Conservation (phyloP, 306 rosid species). For the Trichosanthes truncata region DNA sequence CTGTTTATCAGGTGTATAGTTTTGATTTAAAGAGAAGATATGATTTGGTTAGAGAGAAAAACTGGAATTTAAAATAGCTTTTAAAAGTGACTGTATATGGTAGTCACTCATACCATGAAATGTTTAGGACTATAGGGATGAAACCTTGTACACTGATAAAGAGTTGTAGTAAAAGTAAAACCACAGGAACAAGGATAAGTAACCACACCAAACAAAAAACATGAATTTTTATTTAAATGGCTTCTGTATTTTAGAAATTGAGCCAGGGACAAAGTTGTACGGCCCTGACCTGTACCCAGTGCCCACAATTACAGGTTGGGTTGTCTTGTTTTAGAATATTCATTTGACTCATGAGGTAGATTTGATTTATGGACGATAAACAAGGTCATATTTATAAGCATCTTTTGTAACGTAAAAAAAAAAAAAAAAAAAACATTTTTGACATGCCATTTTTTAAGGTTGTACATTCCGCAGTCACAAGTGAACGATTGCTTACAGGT, state of each 20-base stretch:
- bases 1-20: constrained; percentile 10
- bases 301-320: not conserved
- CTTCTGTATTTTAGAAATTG: not conserved
- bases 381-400: not conserved
- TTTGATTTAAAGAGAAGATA: not conserved
- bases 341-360: not conserved
- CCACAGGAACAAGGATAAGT: not conserved
- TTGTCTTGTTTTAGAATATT: not conserved
- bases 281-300: not conserved
- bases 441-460: not conserved
- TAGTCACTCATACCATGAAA: not conserved
- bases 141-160: not conserved
- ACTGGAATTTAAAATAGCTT: not conserved
- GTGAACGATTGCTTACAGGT: not conserved
- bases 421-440: not conserved
- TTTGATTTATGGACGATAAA: not conserved
- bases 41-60: not conserved
- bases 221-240: not conserved
- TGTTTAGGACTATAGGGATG: not conserved
- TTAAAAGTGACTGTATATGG: not conserved
- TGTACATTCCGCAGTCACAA: not conserved
- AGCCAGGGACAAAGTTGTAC: not conserved
- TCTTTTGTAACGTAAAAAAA: not conserved
- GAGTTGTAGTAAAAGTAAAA: constrained; percentile 3
- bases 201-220: not conserved